Evolutionary conservation across 176 grass and related monocot species (phyloP), one percentile per base, ranked within the genome.

Genomic region (Coix lacrymajobi): DNA sequence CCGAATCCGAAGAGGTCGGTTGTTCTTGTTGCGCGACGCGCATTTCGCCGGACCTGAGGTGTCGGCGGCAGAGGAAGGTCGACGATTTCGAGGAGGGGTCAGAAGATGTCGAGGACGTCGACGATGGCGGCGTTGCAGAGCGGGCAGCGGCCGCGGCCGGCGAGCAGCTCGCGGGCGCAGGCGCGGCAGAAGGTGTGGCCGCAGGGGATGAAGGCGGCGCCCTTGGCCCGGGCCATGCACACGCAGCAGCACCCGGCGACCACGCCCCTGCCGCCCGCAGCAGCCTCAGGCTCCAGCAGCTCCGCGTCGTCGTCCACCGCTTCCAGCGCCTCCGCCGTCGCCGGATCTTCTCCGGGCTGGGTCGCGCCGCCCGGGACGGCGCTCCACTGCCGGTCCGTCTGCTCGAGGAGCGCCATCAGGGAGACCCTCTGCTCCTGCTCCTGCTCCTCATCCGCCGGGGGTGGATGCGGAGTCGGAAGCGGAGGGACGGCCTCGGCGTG

Each of bases 81-180:
- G 74, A 91, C 74, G 79, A 93, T 93, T n/a, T n/a, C n/a, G n/a
- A n/a, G n/a, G n/a, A n/a, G n/a, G 17, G 26, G 66, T 90, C 79
- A 96, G 87, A 97, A 97, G 76, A 97, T 97, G 77, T 97, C 91
- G 58, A 97, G 91, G 84, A 97, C 90, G 62, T 94, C 94, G 74
- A 91, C 74, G 79, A 93, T 93, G 74, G 92, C 88, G 66, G 89
- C 91, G 77, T 97, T 97, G 86, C 94, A 97, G 84, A 97, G 94
- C 22, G 94, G 94, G 82, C 94, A 94, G 40, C 86, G 92, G 37
- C 91, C 91, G 69, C 94, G 91, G 49, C 89, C 90, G 81, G 86
- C 87, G 86, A 90, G 81, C 32, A 97, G 94, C 86, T 97, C 94
- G 70, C 94, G 91, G 6, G 91, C 92, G 87, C 94, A 94, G 11